These are phyloP conservation scores for Umbelopsis vinacea DNA, from an alignment of 192 early-diverging fungal genomes.

Conservation along the genomic window DNA sequence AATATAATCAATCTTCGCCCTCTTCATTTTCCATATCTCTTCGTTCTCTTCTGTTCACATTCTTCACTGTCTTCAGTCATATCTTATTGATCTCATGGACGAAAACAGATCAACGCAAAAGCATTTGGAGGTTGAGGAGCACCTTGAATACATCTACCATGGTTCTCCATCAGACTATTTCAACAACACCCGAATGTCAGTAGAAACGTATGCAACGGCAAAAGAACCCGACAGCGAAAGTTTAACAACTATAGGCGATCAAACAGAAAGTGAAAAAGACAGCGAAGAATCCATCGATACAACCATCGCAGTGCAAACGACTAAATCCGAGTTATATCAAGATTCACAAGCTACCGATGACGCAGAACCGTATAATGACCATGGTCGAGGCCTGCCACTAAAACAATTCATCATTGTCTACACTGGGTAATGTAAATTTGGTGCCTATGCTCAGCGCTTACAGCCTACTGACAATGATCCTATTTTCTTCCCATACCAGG, in stretches of 20 bases:
- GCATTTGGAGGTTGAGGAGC: too few relatives aligned
- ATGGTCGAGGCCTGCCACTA: not conserved
- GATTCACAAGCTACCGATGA: not conserved
- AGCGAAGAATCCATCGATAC: not conserved
- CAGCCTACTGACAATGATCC: not conserved
- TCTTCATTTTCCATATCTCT: not conserved
- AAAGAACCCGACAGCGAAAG: not conserved
- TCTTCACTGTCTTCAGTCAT: not conserved
- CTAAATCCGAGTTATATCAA: not conserved
- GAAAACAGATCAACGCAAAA: too few relatives aligned
- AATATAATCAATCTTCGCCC: not conserved
- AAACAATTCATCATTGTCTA: constrained; percentile 20
- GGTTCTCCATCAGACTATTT: too few relatives aligned
- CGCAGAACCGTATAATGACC: not conserved
- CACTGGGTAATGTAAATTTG: not conserved
- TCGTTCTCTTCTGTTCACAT: not conserved
- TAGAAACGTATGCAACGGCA: not conserved
- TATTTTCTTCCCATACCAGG: not conserved
- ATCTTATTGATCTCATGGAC: not conserved
- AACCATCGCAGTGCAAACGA: not conserved
- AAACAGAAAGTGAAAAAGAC: not conserved
- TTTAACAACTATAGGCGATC: not conserved
- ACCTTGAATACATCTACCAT: too few relatives aligned
- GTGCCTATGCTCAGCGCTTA: not conserved
- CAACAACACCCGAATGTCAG: not conserved